Evolutionary conservation across 768 basidiomycete genomes (phyloP).

Genomic region (Sarcomyxa edulis): DNA sequence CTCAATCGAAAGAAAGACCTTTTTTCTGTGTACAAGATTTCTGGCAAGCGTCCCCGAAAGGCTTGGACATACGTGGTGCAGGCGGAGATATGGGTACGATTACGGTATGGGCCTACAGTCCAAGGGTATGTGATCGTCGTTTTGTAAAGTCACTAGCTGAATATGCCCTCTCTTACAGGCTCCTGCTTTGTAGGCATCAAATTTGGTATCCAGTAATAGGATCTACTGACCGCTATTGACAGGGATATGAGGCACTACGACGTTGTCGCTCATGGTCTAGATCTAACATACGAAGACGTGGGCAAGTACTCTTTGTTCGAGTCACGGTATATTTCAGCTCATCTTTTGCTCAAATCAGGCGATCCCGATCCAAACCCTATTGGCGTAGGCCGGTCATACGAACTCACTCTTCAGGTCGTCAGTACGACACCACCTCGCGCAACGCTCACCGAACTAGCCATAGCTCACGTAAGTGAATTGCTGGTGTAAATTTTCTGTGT

Average conservation of each 20-base stretch:
- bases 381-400: conserved; percentile 32
- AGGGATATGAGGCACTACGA: conserved; percentile 35
- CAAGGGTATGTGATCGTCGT: conserved; percentile 15
- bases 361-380: conserved; percentile 29
- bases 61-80: conserved; percentile 28
- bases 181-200: too few relatives aligned
- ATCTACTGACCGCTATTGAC: conserved; percentile 20
- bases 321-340: too few relatives aligned
- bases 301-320: too few relatives aligned
- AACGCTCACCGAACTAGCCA: conserved; percentile 22
- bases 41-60: conserved; percentile 31
- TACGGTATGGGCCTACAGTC: conserved; percentile 34
- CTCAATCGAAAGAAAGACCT: too few relatives aligned
- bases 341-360: too few relatives aligned
- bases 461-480: conserved; percentile 18
- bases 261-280: conserved; percentile 30
- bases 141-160: too few relatives aligned
- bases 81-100: conserved; percentile 21
- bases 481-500: background rate
- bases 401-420: conserved; percentile 28
- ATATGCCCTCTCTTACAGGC: background rate
- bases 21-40: too few relatives aligned
- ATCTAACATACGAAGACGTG: conserved; percentile 33
- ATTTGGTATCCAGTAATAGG: too few relatives aligned
- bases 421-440: conserved; percentile 24